Evolutionary conservation across 2,329 filamentous ascomycete genomes (phyloP).

Genomic region (Zymoseptoria crescenta): DNA sequence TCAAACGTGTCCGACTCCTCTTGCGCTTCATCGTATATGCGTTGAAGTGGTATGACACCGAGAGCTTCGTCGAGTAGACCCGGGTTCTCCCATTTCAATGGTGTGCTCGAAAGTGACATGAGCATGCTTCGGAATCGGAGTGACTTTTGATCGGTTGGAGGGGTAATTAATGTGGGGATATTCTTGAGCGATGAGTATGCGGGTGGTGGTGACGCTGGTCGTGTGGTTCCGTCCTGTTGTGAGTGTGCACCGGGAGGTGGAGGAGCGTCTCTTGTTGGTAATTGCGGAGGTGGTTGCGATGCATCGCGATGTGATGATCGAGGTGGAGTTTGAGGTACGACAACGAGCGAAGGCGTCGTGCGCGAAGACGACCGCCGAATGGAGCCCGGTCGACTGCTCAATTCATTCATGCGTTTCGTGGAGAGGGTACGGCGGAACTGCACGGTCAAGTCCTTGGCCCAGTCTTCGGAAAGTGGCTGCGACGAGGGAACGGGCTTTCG

Average conservation of each 20-base stretch:
- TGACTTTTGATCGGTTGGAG: conserved; percentile 51
- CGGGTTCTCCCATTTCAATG: conserved; percentile 92
- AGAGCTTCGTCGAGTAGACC: conserved; percentile 89
- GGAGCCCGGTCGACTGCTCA: conserved; percentile 40
- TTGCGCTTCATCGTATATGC: conserved; percentile 88
- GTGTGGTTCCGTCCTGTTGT: conserved; percentile 13
- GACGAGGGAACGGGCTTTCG: conserved; percentile 25
- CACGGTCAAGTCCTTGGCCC: conserved; percentile 69
- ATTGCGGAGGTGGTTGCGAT: conserved; percentile 11
- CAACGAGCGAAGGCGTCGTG: conserved; percentile 34
- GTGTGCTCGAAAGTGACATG: conserved; percentile 76
- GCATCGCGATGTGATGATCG: conserved; percentile 8
- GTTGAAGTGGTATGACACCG: conserved; percentile 75
- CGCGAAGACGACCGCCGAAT: conserved; percentile 50
- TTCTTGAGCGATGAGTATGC: conserved; percentile 57
- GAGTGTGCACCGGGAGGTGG: conserved; percentile 24
- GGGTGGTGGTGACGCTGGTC: conserved; percentile 39
- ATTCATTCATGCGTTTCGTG: conserved; percentile 77
- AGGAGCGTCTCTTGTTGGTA: conserved; percentile 20
- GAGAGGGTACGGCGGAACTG: conserved; percentile 83
- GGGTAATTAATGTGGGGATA: conserved; percentile 63
- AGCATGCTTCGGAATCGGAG: conserved; percentile 59
- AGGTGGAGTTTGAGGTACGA: conserved; percentile 12
- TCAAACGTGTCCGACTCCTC: conserved; percentile 83
- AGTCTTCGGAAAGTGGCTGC: conserved; percentile 47